Conservation (phyloP, 2,329 filamentous ascomycete genomes). For the Bipolaris zeicola region DNA sequence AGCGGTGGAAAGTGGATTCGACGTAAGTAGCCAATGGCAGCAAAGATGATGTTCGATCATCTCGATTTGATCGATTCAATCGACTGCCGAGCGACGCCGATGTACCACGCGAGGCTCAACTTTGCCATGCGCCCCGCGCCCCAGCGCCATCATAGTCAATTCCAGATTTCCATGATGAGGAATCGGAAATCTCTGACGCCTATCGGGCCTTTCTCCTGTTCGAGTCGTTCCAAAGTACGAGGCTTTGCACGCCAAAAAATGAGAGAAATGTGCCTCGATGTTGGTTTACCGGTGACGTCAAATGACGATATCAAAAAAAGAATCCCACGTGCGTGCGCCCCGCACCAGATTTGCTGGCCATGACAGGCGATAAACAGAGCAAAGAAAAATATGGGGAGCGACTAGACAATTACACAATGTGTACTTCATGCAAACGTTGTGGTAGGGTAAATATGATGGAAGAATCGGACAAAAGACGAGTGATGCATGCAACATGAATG, state of each 20-base stretch:
- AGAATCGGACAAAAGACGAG: neutral
- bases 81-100: slow-evolving; percentile 28
- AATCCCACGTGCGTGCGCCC: slow-evolving; percentile 9
- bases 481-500: neutral
- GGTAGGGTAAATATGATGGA: neutral
- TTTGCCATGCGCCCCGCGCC: slow-evolving; percentile 26
- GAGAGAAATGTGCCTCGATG: neutral
- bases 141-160: slow-evolving; percentile 7
- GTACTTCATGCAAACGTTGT: neutral
- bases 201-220: neutral
- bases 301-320: neutral
- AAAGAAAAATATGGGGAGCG: neutral
- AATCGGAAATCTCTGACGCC: slow-evolving; percentile 10
- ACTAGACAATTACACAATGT: neutral
- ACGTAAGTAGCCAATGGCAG: slow-evolving; percentile 19
- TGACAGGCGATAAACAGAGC: neutral
- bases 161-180: slow-evolving; percentile 36
- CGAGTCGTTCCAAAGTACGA: neutral
- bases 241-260: neutral
- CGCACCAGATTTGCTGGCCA: slow-evolving; percentile 7
- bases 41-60: slow-evolving; percentile 15
- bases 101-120: slow-evolving; percentile 22
- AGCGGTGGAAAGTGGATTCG: slow-evolving; percentile 12
- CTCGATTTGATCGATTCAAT: slow-evolving; percentile 17
- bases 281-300: slow-evolving; percentile 9